Percentiles rank a stretch among this genome's conserved stretches.
Conservation (phyloP, 1,284 basidiomycete species). For the Irpex sp. region DNA sequence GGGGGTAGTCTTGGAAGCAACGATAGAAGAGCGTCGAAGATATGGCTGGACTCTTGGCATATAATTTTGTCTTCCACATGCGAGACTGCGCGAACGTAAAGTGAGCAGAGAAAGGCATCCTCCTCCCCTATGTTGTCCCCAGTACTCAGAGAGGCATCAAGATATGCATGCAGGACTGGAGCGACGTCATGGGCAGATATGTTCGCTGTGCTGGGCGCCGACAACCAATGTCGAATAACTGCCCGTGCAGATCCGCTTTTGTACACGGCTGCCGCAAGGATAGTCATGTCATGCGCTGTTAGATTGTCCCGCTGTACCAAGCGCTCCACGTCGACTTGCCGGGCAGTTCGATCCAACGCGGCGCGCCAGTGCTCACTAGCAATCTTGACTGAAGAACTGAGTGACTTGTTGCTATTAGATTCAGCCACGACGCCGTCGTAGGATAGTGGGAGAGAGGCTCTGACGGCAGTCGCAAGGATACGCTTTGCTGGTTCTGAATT, state of each 20-base stretch:
- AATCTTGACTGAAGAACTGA: neutral
- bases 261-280: neutral
- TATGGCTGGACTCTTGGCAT: neutral
- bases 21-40: neutral
- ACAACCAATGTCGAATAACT: neutral
- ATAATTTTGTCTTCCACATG: neutral
- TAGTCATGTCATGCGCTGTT: neutral
- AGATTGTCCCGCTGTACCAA: neutral
- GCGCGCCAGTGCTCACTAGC: neutral
- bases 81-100: neutral
- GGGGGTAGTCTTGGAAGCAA: neutral
- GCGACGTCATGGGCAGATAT: neutral
- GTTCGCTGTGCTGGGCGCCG: neutral
- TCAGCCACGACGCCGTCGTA: slow-evolving; percentile 31
- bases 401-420: slow-evolving; percentile 5
- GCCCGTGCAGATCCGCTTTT: neutral
- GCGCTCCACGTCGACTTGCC: neutral
- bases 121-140: neutral
- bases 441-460: slow-evolving; percentile 39
- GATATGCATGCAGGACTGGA: neutral
- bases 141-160: neutral
- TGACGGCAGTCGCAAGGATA: slow-evolving; percentile 40
- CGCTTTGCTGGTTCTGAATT: slow-evolving; percentile 38
- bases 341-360: neutral
- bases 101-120: neutral